These are phyloP conservation scores for Saccharomyces hybrid DNA, from an alignment of 1,139 yeast species.

Conservation along the genomic window DNA sequence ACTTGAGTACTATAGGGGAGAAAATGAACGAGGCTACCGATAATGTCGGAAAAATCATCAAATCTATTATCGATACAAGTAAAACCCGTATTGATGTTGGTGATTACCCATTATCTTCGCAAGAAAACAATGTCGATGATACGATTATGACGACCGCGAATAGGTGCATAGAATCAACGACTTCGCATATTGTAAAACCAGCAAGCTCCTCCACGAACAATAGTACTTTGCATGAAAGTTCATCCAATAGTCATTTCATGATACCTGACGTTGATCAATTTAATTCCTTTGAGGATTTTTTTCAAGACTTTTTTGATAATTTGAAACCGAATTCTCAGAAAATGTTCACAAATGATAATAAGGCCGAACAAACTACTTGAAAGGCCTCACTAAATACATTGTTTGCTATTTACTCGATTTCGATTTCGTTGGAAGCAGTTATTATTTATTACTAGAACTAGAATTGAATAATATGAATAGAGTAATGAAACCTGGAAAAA, in stretches of 20 bases:
- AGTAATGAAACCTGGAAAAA: not conserved
- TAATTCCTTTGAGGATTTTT: slow-evolving; percentile 44
- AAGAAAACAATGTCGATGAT: not conserved
- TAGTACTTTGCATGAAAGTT: slow-evolving; percentile 1
- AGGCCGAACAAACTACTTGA: not conserved
- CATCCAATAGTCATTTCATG: slow-evolving; percentile 8
- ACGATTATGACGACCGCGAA: slow-evolving; percentile 3
- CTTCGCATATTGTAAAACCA: not conserved
- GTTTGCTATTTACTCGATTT: too few species aligned
- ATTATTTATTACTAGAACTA: not conserved
- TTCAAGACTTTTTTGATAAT: slow-evolving; percentile 37
- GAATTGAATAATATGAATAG: not conserved
- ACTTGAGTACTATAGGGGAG: slow-evolving; percentile 46
- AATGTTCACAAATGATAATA: slow-evolving; percentile 12
- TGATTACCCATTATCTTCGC: slow-evolving; percentile 2
- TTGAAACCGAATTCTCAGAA: slow-evolving; percentile 30
- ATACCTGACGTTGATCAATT: slow-evolving; percentile 41
- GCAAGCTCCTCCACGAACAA: slow-evolving; percentile 20
- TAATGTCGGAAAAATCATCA: slow-evolving; percentile 46
- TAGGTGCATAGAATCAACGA: slow-evolving; percentile 7
- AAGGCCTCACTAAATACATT: too few species aligned
- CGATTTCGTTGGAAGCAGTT: too few species aligned
- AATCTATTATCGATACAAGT: slow-evolving; percentile 41
- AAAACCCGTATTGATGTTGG: slow-evolving; percentile 18
- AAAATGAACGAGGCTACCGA: slow-evolving; percentile 48